These are phyloP conservation scores for Metarhizium humberi DNA, from an alignment of 2,329 filamentous ascomycete species.

Conservation along the genomic window DNA sequence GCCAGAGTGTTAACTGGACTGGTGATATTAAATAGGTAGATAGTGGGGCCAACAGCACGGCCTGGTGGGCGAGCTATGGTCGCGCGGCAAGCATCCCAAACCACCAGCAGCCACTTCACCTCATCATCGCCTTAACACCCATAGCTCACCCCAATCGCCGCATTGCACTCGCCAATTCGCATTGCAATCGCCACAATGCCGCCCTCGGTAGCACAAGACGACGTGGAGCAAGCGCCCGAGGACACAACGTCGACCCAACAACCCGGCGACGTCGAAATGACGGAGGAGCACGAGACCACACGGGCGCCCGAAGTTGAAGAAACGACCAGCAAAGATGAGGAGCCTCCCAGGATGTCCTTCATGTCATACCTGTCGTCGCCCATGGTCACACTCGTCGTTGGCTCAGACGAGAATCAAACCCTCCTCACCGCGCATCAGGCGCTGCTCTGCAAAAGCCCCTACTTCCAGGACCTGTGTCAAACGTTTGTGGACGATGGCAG, in stretches of 20 bases:
- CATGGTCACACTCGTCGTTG: conserved; percentile 58
- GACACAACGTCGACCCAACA: conserved; percentile 14
- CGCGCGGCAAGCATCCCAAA: too few species aligned
- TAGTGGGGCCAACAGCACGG: too few species aligned
- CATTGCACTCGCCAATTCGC: not conserved
- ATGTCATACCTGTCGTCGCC: conserved; percentile 58
- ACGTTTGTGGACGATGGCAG: conserved; percentile 51
- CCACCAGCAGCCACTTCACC: too few species aligned
- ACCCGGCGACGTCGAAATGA: conserved; percentile 30
- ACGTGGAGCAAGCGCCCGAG: conserved; percentile 11
- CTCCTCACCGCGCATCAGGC: conserved; percentile 72
- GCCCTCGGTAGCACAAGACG: conserved; percentile 1
- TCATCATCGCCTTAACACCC: too few species aligned
- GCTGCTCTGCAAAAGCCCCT: conserved; percentile 65
- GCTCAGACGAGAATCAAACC: conserved; percentile 46
- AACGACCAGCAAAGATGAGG: conserved; percentile 14
- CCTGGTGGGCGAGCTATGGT: too few species aligned
- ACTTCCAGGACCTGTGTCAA: conserved; percentile 55
- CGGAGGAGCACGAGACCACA: conserved; percentile 18
- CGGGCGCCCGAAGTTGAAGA: conserved; percentile 18
- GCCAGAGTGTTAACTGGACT: too few species aligned
- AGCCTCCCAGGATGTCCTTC: conserved; percentile 34
- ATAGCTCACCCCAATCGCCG: too few species aligned
- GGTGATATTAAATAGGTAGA: too few species aligned
- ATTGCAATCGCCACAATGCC: not conserved